Percentiles rank a stretch among this genome's conserved stretches.
Evolutionary conservation across 116 monocot species (phyloP).

Genomic region (Zostera marina): DNA sequence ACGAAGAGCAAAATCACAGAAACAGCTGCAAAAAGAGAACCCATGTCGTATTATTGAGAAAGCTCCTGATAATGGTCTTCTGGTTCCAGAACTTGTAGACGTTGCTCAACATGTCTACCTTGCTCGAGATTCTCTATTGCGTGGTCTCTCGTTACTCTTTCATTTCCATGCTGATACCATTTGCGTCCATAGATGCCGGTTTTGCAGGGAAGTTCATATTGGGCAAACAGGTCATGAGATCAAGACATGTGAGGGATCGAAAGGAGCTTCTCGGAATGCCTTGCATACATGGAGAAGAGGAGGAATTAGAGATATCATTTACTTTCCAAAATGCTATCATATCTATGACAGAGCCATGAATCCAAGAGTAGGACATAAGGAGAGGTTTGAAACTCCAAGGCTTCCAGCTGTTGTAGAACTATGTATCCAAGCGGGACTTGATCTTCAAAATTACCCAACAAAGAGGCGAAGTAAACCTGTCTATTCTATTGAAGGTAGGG

Average conservation of each 20-base stretch:
- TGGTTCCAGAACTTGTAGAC: constrained; percentile 36
- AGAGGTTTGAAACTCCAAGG: constrained; percentile 29
- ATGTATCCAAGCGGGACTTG: constrained; percentile 62
- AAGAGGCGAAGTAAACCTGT: constrained; percentile 44
- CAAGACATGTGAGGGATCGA: constrained; percentile 42
- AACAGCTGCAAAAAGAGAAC: constrained; percentile 28
- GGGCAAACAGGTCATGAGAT: constrained; percentile 45
- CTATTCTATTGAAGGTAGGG: constrained; percentile 63
- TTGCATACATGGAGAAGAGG: constrained; percentile 52
- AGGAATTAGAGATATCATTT: constrained; percentile 28
- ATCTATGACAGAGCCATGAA: constrained; percentile 46
- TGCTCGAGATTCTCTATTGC: constrained; percentile 21
- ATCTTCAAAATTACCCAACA: constrained; percentile 40
- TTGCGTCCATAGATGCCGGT: constrained; percentile 15
- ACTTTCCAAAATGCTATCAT: constrained; percentile 60
- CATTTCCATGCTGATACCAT: background rate
- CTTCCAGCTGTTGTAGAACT: constrained; percentile 51
- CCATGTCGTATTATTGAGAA: constrained; percentile 39
- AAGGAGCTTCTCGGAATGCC: constrained; percentile 35
- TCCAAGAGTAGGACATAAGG: constrained; percentile 57
- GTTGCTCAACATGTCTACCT: constrained; percentile 36
- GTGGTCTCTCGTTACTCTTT: constrained; percentile 23
- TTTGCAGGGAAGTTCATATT: constrained; percentile 49
- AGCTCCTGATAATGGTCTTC: constrained; percentile 58
- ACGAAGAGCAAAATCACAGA: constrained; percentile 41